Conservation (phyloP, 2,329 filamentous ascomycete genomes). For the Pseudocercospora eumusae region DNA sequence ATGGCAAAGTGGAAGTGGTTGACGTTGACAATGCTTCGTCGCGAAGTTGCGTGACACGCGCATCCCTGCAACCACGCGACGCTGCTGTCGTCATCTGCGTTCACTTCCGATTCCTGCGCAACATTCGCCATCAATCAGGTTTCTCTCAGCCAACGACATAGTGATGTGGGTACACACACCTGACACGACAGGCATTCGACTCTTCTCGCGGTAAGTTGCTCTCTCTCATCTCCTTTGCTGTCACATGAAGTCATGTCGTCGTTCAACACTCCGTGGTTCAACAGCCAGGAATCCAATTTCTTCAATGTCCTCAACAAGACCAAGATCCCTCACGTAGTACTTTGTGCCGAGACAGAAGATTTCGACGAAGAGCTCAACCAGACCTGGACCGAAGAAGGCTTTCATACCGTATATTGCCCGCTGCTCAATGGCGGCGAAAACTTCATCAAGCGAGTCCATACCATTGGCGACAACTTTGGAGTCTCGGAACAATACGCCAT, state of each 20-base stretch:
- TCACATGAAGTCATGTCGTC: constrained; percentile 27
- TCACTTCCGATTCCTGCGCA: background rate
- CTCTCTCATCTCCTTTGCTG: constrained; percentile 6
- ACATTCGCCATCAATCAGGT: constrained; percentile 7
- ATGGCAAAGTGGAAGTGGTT: background rate
- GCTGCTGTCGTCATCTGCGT: background rate
- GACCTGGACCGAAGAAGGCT: constrained; percentile 63
- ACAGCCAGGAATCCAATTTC: constrained; percentile 36
- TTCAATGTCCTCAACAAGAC: constrained; percentile 43
- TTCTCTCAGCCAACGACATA: background rate
- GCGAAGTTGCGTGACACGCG: background rate
- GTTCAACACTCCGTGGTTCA: constrained; percentile 40
- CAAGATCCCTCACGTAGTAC: constrained; percentile 50
- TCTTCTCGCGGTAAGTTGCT: constrained; percentile 13
- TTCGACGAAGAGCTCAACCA: constrained; percentile 58
- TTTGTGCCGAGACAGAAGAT: constrained; percentile 55
- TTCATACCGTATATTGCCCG: constrained; percentile 59
- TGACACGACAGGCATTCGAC: constrained; percentile 3
- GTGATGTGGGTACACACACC: background rate
- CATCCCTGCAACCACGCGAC: constrained; percentile 6
- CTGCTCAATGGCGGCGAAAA: constrained; percentile 52
- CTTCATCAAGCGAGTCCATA: constrained; percentile 52
- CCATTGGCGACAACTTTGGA: constrained; percentile 57
- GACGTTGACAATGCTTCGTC: background rate
- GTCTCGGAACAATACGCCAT: constrained; percentile 63